Evolutionary conservation across 345 rosid species (phyloP), one percentile per base, ranked within the genome.

Genomic region (Garcia nutans): DNA sequence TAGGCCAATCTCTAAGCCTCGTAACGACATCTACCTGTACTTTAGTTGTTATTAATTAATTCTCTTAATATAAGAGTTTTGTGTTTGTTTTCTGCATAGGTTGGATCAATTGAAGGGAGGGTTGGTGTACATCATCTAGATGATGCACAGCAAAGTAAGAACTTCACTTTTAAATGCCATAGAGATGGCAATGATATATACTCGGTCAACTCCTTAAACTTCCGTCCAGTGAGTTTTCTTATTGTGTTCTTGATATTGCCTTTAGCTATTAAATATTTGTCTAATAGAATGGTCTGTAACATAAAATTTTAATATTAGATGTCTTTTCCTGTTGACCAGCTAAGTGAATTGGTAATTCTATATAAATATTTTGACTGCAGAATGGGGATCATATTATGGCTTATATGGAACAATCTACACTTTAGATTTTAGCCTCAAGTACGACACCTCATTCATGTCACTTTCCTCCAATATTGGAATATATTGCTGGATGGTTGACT

Each of bases 51-150:
- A 37, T 59, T 58, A 45, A n/a, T 56, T 41, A 37, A 12, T 67
- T 56, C 6, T 54, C 60, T 47, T 22, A 47, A 50, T 47, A n/a
- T 33, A 28, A 17, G 58, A 54, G 22, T 54, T 54, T 8, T 77
- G 50, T 11, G 15, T 70, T 33, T 57, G 24, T 79, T 62, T 59
- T 50, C 31, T 80, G 24, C 65, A 5, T 67, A 96, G 98, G 92
- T 96, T 83, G 98, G 99, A 62, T 96, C 98, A 69, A 96, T 96
- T n/a, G 99, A 96, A 77, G 98, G 99, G 47, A 86, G 98, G 80
- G 97, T 93, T 67, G 99, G 98, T 22, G 99, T 96, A 33, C 97
- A 92, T 76, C 99, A 96, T 84, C 88, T 96, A 76, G 99, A 96
- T 81, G 99, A 96, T 59, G 79, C 92, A 56, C 97, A 88, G 57